phyloP scores from a whole-genome alignment of 495 filamentous ascomycete genomes.

The Aspergillus indologenus region DNA sequence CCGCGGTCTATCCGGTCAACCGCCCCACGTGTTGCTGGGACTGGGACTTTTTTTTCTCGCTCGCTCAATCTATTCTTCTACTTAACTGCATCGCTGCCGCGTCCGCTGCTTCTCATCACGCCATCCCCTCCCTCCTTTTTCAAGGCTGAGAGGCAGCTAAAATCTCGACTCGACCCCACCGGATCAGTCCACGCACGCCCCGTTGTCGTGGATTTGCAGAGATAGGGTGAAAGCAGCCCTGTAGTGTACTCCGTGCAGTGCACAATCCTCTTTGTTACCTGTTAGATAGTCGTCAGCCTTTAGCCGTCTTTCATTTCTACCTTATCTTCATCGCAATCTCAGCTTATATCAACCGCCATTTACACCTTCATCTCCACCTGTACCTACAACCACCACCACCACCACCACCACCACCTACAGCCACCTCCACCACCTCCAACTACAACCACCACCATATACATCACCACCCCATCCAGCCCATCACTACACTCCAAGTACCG shows the following conservation, averaged over 20 bases:
- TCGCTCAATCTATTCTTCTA: slow-evolving; percentile 1
- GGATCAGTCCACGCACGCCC: slow-evolving; percentile 9
- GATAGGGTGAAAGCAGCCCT: background rate
- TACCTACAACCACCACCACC: background rate
- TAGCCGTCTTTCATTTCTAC: background rate
- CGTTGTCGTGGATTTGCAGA: background rate
- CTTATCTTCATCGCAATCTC: background rate
- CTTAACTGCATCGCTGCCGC: slow-evolving; percentile 5
- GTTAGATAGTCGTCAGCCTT: background rate
- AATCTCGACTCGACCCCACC: background rate
- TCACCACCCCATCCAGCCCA: background rate
- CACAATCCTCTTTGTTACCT: background rate
- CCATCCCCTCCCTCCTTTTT: slow-evolving; percentile 12
- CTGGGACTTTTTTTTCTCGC: slow-evolving; percentile 1
- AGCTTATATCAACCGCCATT: background rate
- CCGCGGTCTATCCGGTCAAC: slow-evolving; percentile 24
- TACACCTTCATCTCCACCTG: background rate
- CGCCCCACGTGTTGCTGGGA: slow-evolving; percentile 22
- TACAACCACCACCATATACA: background rate
- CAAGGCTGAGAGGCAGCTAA: background rate
- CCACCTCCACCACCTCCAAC: background rate
- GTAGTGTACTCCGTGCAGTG: too few relatives aligned
- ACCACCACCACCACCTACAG: background rate
- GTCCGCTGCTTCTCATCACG: slow-evolving; percentile 8
- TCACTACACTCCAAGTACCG: background rate